Conservation (phyloP, 2,329 filamentous ascomycete genomes). For the Colletotrichum truncatum region DNA sequence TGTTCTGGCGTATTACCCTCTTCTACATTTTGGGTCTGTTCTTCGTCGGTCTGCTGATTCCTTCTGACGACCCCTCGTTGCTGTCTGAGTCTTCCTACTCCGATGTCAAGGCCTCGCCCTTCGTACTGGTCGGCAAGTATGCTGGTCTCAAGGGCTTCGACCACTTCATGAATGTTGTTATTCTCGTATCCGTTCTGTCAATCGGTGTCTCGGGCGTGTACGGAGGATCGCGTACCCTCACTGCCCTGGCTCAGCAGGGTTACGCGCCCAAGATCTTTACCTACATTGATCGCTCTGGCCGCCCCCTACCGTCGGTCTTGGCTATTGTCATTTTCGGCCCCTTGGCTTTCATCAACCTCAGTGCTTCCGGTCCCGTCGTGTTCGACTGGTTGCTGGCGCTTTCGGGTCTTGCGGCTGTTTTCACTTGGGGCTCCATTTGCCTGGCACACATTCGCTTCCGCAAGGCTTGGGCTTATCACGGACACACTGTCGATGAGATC, state of each 20-base stretch:
- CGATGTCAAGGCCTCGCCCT: slow-evolving; percentile 37
- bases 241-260: slow-evolving; percentile 63
- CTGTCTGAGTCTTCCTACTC: slow-evolving; percentile 52
- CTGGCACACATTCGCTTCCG: slow-evolving; percentile 74
- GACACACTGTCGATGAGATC: slow-evolving; percentile 69
- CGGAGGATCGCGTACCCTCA: slow-evolving; percentile 63
- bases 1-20: slow-evolving; percentile 61
- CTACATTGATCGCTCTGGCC: slow-evolving; percentile 63
- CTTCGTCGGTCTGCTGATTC: slow-evolving; percentile 56
- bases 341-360: slow-evolving; percentile 57
- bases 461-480: slow-evolving; percentile 64
- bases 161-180: slow-evolving; percentile 62
- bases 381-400: slow-evolving; percentile 73
- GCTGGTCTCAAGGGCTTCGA: slow-evolving; percentile 58
- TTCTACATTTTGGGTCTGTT: slow-evolving; percentile 60
- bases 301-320: slow-evolving; percentile 56
- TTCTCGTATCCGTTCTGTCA: slow-evolving; percentile 62
- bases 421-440: slow-evolving; percentile 74
- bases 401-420: slow-evolving; percentile 69
- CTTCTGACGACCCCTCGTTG: slow-evolving; percentile 53
- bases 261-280: slow-evolving; percentile 63
- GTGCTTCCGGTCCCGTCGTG: slow-evolving; percentile 56
- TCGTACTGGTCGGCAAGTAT: slow-evolving; percentile 42
- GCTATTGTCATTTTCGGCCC: slow-evolving; percentile 54
- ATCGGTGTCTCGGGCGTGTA: slow-evolving; percentile 65